Evolutionary conservation across 2,329 filamentous ascomycete genomes (phyloP), one percentile per base, ranked within the genome.

Genomic region (Trichoderma pleuroti): DNA sequence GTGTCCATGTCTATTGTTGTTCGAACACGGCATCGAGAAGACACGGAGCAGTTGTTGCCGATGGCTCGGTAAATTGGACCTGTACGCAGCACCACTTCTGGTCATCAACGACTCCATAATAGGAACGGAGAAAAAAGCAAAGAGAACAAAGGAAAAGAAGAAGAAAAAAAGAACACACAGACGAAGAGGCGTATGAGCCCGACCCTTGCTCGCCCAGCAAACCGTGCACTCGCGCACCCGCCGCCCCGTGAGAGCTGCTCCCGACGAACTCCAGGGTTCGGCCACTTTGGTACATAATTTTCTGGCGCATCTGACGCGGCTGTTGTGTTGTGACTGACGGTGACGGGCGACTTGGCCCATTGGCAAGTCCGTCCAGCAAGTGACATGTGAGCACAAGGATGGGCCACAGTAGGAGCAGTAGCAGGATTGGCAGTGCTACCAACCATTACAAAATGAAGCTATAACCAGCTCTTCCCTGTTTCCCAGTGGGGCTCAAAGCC

Each of bases 61-160:
- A 21, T 21, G 42, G 18, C n/a, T 49, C 42, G 46, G 46, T 24
- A 52, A 52, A 52, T 52, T 52, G 21, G 46, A 21, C 46, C n/a
- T 52, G 10, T 52, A 52, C 46, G 21, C 11, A 52, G n/a, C 56
- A 34, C 26, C 28, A 21, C 24, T 52, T 49, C 1, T 36, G 16
- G 36, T 56, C 56, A 61, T 52, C 66, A 32, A 28, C 42, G 67
- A n/a, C 67, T 36, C 67, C 67, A 26, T 70, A 56, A 63, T 70
- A 56, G 57, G 34, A 62, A 42, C 30, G 14, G 21, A 32, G 34
- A 21, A 28, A 65, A 65, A 49, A 42, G 16, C 2, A 24, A 52
- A 36, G 11, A 16, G 32, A 39, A 68, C 39, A 28, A n/a, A 21
- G 9, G 21, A 26, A 57, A 9, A 46, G 39, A 61, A 68, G 24